Base-by-base conservation (phyloP, 1,284 basidiomycete genomes). In the Sphagnurus paluster region DNA sequence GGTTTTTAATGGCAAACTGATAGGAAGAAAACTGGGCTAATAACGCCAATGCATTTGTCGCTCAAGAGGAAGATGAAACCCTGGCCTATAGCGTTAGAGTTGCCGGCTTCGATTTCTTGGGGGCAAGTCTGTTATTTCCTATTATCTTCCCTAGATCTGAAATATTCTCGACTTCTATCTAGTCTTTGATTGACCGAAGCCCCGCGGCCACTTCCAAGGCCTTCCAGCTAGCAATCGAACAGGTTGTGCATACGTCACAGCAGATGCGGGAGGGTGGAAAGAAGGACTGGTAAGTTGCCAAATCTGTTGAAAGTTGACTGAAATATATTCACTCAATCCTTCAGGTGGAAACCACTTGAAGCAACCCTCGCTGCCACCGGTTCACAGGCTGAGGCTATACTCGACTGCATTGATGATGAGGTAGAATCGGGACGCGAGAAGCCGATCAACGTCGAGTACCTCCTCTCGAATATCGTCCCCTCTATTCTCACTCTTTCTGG, bases 31-130 rank as follows among this genome's bases (percentile, higher is more conserved):
- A 84, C 30, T 98, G 96, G 95, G 80, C 81, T 3, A 82, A 74
- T 44, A 90, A 98, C 59, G 83, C 91, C 1, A 96, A 97, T 55
- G 84, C 88, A 2, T 98, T 98, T 62, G 86, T 98, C 19, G 87
- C 89, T 17, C 93, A 98, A 58, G 95, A 98, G 60, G 93, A 98
- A 52, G 96, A 98, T 56, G 93, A 97, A 54, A 86, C 85, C 1
- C 79, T 90, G 41, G 65, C 77, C 0, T 95, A 93, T 62, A 90
- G 88, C 50, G 77, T 94, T 35, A 81, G 96, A 29, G 80, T 92
- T 8, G 87, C 90, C 4, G 85, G 87, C 3, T 86, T 93, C 55
- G 96, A 98, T 59, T 67, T 98, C 21, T 70, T 97, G 32, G 77
- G 79, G 30, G 92, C 95, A 64, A 54, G 79, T 24, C 19, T 13